A percentile compares a stretch with the other conserved stretches of the same genome.
Evolutionary conservation across 1,284 basidiomycete species (phyloP).

Genomic region (Cutaneotrichosporon cyanovorans): DNA sequence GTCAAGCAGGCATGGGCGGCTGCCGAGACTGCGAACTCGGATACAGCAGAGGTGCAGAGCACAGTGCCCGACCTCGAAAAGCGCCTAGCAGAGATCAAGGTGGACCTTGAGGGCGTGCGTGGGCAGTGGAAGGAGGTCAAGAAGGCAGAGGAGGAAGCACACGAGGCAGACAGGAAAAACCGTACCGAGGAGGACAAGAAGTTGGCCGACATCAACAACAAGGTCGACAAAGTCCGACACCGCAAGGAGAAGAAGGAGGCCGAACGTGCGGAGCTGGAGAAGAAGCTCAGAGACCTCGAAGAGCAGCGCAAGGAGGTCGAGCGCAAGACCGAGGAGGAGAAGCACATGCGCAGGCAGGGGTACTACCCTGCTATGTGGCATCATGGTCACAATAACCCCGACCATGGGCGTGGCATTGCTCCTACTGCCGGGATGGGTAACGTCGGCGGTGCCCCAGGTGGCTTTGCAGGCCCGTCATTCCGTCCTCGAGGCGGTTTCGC

Average conservation of each 20-base stretch:
- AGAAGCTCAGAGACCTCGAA: conserved; percentile 37
- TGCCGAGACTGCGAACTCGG: conserved; percentile 36
- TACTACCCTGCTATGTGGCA: conserved; percentile 12
- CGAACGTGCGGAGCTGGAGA: conserved; percentile 38
- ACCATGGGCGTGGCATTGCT: neutral
- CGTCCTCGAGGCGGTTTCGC: conserved; percentile 31
- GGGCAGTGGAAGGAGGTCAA: conserved; percentile 28
- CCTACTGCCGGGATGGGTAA: neutral
- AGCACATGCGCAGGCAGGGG: conserved; percentile 15
- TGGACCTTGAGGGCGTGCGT: conserved; percentile 29
- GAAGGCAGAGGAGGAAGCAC: conserved; percentile 33
- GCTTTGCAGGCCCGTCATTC: conserved; percentile 18
- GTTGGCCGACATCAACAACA: conserved; percentile 49
- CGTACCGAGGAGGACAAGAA: conserved; percentile 40
- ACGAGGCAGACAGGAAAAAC: conserved; percentile 34
- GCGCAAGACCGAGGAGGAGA: conserved; percentile 32
- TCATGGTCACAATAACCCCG: neutral
- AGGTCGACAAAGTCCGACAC: conserved; percentile 63
- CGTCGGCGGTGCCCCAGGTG: conserved; percentile 3
- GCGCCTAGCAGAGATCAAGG: conserved; percentile 18
- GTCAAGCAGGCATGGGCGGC: conserved; percentile 45
- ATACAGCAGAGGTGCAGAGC: conserved; percentile 29
- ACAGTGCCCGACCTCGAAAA: conserved; percentile 31
- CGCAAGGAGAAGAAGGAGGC: conserved; percentile 50
- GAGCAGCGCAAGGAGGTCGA: conserved; percentile 32